These are phyloP conservation scores for Sistotremastrum niveocremeum DNA, from an alignment of 768 basidiomycete species.

Conservation along the genomic window DNA sequence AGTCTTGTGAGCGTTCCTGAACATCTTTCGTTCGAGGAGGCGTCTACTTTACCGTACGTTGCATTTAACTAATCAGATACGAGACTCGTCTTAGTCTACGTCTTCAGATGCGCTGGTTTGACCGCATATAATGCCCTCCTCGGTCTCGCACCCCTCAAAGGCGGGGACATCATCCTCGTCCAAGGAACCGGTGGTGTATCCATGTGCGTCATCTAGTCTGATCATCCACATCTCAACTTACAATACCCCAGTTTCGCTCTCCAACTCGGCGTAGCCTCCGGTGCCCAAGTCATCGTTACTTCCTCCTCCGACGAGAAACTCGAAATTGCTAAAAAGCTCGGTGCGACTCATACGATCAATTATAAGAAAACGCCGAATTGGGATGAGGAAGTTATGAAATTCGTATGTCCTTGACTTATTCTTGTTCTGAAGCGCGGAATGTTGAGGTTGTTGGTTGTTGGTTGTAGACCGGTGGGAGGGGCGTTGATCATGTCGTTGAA, in stretches of 20 bases:
- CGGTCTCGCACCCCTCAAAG: constrained; percentile 36
- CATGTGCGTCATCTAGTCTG: constrained; percentile 20
- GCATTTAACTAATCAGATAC: neutral
- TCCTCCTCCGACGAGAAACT: constrained; percentile 57
- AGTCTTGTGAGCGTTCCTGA: constrained; percentile 37
- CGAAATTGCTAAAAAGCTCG: constrained; percentile 34
- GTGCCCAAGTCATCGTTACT: constrained; percentile 51
- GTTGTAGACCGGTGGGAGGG: constrained; percentile 17
- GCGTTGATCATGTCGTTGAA: constrained; percentile 29
- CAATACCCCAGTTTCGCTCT: constrained; percentile 32
- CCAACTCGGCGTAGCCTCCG: constrained; percentile 48
- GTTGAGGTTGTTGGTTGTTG: neutral
- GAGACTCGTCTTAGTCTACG: neutral
- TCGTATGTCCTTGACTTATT: constrained; percentile 28
- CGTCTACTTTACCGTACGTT: constrained; percentile 45
- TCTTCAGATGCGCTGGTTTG: constrained; percentile 37
- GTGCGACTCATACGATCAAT: constrained; percentile 45
- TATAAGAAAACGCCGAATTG: constrained; percentile 45
- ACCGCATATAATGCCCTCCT: constrained; percentile 51
- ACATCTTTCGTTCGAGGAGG: constrained; percentile 50
- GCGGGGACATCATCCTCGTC: constrained; percentile 44
- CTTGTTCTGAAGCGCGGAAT: neutral
- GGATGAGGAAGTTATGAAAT: constrained; percentile 36
- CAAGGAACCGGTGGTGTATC: constrained; percentile 46
- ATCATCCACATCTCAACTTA: constrained; percentile 5